Conservation (phyloP, 805 yeast species). For the Metschnikowia arizonensis region DNA sequence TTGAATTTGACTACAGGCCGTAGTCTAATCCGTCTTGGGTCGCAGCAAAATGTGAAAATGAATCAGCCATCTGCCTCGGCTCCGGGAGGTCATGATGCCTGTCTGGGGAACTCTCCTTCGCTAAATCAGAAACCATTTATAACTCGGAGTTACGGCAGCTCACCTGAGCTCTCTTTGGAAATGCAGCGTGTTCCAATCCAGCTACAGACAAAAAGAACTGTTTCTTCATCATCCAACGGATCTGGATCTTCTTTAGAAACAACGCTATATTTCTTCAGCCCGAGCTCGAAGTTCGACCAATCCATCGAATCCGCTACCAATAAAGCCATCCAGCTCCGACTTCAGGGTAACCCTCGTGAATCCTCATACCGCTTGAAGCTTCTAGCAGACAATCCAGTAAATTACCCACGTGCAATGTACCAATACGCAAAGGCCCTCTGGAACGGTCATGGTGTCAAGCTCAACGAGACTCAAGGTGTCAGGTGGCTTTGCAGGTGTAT, state of each 20-base stretch:
- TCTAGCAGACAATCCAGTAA: slow-evolving; percentile 59
- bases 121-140: neutral
- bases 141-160: neutral
- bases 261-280: slow-evolving; percentile 7
- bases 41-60: neutral
- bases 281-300: slow-evolving; percentile 17
- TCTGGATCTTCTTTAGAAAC: slow-evolving; percentile 8
- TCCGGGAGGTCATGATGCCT: neutral
- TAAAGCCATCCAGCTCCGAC: slow-evolving; percentile 48
- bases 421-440: slow-evolving; percentile 64
- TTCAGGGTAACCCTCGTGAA: slow-evolving; percentile 58
- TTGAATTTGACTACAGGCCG: neutral
- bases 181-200: slow-evolving; percentile 9
- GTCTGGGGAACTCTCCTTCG: slow-evolving; percentile 6
- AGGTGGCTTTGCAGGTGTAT: slow-evolving; percentile 55
- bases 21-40: neutral
- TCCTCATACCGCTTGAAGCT: slow-evolving; percentile 64
- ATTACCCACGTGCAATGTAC: slow-evolving; percentile 56
- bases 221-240: slow-evolving; percentile 10
- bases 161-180: slow-evolving; percentile 5
- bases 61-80: slow-evolving; percentile 7
- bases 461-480: slow-evolving; percentile 51
- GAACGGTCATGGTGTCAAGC: slow-evolving; percentile 64
- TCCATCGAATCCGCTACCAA: slow-evolving; percentile 35
- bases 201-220: slow-evolving; percentile 1